Base-by-base conservation (phyloP, 1,139 yeast genomes). In the Barnettozyma hawaiiensis region DNA sequence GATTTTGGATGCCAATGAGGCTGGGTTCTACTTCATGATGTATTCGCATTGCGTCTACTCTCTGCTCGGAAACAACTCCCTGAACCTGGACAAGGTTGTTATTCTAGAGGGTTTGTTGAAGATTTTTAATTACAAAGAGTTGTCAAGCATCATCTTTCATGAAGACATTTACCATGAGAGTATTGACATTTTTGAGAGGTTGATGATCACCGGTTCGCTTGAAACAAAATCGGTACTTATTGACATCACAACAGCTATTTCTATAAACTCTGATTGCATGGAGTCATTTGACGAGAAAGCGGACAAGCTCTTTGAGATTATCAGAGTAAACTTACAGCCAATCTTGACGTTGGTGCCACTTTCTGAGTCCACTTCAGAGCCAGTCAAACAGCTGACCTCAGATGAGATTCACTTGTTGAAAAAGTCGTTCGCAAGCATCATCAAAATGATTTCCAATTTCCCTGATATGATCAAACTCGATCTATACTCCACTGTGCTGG, bases 1-100 rank as follows among this genome's bases (percentile, higher is more conserved):
- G 49, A 48, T 76, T 54, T 52, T 78, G 64, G 64, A 73, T 22
- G 66, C 62, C 20, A 95, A 86, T 52, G 71, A 81, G 0, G 76
- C 78, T 4, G 82, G 85, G 41, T 85, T 89, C 53, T 81, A 85
- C 62, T 85, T 85, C 59, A 83, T 89, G 22, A 62, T 90, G 38
- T 85, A 85, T 64, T 86, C 96, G 31, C 85, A 86, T 52, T 86
- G 96, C 59, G 72, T 87, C 43, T 96, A 86, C 55, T 76, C 85
- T 0, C 68, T 87, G 48, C 73, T 82, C 15, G 73, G 69, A 7
- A 46, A 31, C 18, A 36, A 27, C 18, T 37, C 43, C 1, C 54
- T 54, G 28, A 42, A 51, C 36, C 61, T 52, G 31, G 53, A 65
- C 42, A 55, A 67, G 48, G 53, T 66, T 12, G 72, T 71, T 40